phyloP scores from a whole-genome alignment of 2,329 filamentous ascomycete genomes.

The Hymenoscyphus scutula region DNA sequence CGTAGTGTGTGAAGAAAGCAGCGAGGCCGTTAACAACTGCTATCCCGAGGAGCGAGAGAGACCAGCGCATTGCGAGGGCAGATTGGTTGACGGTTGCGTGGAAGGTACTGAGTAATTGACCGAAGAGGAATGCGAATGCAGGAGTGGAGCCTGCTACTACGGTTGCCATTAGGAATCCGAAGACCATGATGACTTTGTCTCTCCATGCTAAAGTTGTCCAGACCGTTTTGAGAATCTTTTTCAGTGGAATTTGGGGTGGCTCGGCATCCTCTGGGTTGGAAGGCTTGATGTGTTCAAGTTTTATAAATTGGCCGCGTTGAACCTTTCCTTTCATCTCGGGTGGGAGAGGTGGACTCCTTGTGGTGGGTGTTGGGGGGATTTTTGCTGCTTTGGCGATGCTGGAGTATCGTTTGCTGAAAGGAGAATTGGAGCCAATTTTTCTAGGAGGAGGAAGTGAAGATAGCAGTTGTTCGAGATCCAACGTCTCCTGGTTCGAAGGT shows the following conservation, averaged over 20 bases:
- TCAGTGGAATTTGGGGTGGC: conserved; percentile 39
- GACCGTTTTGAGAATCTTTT: conserved; percentile 63
- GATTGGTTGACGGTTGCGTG: conserved; percentile 45
- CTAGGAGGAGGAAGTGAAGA: neutral
- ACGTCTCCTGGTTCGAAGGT: neutral
- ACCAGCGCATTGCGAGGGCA: conserved; percentile 51
- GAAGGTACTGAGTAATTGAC: conserved; percentile 69
- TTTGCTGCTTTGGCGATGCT: neutral
- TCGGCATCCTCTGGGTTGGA: neutral
- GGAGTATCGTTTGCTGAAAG: neutral
- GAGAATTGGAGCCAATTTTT: neutral
- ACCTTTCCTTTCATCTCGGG: neutral
- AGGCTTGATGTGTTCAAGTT: neutral
- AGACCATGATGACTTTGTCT: conserved; percentile 53
- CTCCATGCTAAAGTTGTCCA: conserved; percentile 60
- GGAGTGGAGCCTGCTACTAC: conserved; percentile 40
- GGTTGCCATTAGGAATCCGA: conserved; percentile 50
- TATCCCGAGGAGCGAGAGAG: conserved; percentile 65
- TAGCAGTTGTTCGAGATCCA: neutral
- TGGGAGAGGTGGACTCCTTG: neutral
- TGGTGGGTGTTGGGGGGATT: neutral
- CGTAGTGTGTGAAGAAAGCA: conserved; percentile 65
- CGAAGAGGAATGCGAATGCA: conserved; percentile 72
- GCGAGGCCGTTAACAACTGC: conserved; percentile 64
- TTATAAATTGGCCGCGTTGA: conserved; percentile 8